Conservation (phyloP, 1,139 yeast genomes). For the Eremothecium cymbalariae region DNA sequence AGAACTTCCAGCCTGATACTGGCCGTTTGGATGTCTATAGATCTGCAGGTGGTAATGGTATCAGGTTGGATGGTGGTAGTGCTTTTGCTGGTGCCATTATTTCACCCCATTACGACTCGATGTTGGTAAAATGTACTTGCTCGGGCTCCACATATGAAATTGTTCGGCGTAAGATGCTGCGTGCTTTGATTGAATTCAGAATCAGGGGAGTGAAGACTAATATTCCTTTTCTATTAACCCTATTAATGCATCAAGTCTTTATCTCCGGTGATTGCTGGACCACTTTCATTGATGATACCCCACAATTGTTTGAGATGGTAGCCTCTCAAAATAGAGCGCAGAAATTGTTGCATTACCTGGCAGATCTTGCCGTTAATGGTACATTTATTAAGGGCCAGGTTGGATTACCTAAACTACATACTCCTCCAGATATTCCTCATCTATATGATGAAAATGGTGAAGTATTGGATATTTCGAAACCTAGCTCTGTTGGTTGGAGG, state of each 20-base stretch:
- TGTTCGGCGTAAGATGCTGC: conserved; percentile 92
- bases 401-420: conserved; percentile 75
- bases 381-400: conserved; percentile 91
- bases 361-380: conserved; percentile 91
- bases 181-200: conserved; percentile 94
- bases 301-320: conserved; percentile 90
- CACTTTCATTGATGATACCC: conserved; percentile 96
- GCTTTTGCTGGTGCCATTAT: conserved; percentile 98
- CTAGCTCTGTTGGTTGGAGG: conserved; percentile 83
- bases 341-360: conserved; percentile 79
- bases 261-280: conserved; percentile 93
- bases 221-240: conserved; percentile 90
- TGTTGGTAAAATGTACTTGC: conserved; percentile 96
- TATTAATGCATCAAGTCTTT: conserved; percentile 86
- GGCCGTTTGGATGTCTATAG: conserved; percentile 98
- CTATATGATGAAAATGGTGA: conserved; percentile 52
- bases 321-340: conserved; percentile 95
- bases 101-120: conserved; percentile 95
- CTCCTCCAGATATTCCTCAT: conserved; percentile 68
- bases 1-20: conserved; percentile 96
- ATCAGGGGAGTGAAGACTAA: conserved; percentile 98
- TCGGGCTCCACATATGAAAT: conserved; percentile 95
- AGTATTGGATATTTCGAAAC: conserved; percentile 49
- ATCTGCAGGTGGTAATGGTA: conserved; percentile 99
- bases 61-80: conserved; percentile 97